Evolutionary conservation across 805 yeast species (phyloP), one percentile per base, ranked within the genome.

Genomic region (Candida caryicola): DNA sequence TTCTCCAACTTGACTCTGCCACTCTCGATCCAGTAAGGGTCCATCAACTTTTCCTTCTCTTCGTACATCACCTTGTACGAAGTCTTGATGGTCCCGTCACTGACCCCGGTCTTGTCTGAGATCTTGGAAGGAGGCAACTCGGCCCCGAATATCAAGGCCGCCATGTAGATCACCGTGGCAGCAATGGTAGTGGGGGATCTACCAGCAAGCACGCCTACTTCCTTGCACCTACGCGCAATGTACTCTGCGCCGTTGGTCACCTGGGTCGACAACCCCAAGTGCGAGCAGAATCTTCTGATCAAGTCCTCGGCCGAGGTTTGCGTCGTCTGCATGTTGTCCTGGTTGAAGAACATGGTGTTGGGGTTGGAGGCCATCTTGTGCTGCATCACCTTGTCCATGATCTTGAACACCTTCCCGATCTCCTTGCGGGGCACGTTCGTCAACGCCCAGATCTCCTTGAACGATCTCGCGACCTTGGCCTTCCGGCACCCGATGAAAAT

Each of bases 161-260:
- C 86, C 85, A 93, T 82, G 64, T 91, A 93, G 34, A 93, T 91
- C 4, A 93, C 95, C 1, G 97, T 95, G 5, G 98, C 98, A 0
- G 98, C 97, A 55, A 93, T 88, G 26, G 99, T 91, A 38, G 90
- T 90, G 19, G 99, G 99, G 3, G 96, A 86, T 50, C 96, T 77
- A 52, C 99, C 98, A 13, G 95, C 97, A 54, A 93, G 73, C 27
- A 91, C 95, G 39, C 97, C 96, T 45, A 84, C 82, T 45, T 86
- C 95, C 56, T 87, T 85, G 54, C 95, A 88, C 48, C 83, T 76
- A 57, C 88, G 80, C 2, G 97, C 96, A 50, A 93, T 88, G 53
- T 83, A 77, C 62, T 91, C 97, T 2, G 98, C 95, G 7, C 95
- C 91, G 45, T 88, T 86, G 15, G 96, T 82, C 31, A 90, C 82